These are phyloP conservation scores for Dendrobium catenatum DNA, from an alignment of 106 monocot genomes.

Conservation along the genomic window DNA sequence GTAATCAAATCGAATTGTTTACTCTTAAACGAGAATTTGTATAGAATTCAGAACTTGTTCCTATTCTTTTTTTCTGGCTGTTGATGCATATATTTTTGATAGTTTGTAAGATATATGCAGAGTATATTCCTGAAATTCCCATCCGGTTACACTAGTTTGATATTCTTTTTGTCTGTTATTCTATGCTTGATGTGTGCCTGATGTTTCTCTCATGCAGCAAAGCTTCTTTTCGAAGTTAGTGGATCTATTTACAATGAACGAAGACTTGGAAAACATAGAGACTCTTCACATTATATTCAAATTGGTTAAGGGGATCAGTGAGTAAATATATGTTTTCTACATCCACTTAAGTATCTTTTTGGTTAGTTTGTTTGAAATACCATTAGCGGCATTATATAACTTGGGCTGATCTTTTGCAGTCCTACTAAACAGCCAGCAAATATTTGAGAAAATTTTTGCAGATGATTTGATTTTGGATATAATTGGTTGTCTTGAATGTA, in stretches of 20 bases:
- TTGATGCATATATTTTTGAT: neutral
- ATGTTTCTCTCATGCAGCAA: constrained; percentile 38
- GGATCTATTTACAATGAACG: constrained; percentile 68
- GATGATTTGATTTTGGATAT: constrained; percentile 83
- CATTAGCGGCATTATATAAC: neutral
- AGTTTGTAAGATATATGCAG: neutral
- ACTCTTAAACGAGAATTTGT: neutral
- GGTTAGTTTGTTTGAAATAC: neutral
- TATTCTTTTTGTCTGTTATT: neutral
- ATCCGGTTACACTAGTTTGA: neutral
- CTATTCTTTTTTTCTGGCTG: neutral
- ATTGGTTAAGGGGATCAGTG: constrained; percentile 81
- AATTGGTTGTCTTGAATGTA: constrained; percentile 95
- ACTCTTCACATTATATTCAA: constrained; percentile 77
- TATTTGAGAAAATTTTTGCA: constrained; percentile 79
- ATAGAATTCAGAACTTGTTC: neutral
- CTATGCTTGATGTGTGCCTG: neutral
- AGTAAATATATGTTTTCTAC: constrained; percentile 27
- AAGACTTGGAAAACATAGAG: constrained; percentile 71
- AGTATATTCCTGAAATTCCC: neutral
- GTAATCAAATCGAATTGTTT: neutral
- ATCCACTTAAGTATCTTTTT: neutral
- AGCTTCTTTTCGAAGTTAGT: constrained; percentile 79
- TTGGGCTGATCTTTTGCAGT: constrained; percentile 39
- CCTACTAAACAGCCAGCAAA: constrained; percentile 64